Evolutionary conservation across 352 stramenopile genomes (phyloP).

Genomic region (Globisporangium spinosum): DNA sequence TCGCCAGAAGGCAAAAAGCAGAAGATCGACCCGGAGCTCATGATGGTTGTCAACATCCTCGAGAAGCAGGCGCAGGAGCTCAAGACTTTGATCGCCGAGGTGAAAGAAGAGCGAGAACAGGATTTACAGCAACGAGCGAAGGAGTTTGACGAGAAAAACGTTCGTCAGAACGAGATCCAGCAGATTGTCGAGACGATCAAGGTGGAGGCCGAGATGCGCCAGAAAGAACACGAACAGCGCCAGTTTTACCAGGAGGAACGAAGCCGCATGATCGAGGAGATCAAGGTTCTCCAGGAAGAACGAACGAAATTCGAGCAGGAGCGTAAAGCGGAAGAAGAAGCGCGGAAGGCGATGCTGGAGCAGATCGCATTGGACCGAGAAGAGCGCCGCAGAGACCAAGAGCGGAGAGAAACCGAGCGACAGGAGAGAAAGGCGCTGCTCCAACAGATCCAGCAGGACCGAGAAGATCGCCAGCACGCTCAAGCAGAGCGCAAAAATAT

Average conservation of each 20-base stretch:
- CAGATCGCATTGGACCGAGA: conserved; percentile 6
- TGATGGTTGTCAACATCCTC: conserved; percentile 13
- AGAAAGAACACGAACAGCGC: conserved; percentile 7
- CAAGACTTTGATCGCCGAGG: conserved; percentile 6
- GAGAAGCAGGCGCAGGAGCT: conserved; percentile 16
- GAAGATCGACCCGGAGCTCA: conserved; percentile 8
- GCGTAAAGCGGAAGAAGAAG: not conserved
- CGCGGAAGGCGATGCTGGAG: conserved; percentile 3
- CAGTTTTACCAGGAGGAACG: not conserved
- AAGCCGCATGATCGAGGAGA: not conserved
- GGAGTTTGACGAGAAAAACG: not conserved
- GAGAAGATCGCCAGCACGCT: not conserved
- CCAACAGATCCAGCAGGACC: conserved; percentile 6
- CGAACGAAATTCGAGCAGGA: not conserved
- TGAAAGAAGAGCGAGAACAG: not conserved
- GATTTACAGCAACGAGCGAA: not conserved
- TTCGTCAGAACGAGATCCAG: not conserved
- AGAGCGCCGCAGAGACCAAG: conserved; percentile 1
- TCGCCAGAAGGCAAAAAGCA: conserved; percentile 1
- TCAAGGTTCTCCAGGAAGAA: not conserved
- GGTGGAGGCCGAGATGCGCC: not conserved
- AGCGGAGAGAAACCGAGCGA: not conserved
- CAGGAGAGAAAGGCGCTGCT: not conserved
- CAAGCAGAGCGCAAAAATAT: not conserved
- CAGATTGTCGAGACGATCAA: conserved; percentile 10